These are phyloP conservation scores for Tephrocybe sp. DNA, from an alignment of 768 basidiomycete species.

Conservation along the genomic window DNA sequence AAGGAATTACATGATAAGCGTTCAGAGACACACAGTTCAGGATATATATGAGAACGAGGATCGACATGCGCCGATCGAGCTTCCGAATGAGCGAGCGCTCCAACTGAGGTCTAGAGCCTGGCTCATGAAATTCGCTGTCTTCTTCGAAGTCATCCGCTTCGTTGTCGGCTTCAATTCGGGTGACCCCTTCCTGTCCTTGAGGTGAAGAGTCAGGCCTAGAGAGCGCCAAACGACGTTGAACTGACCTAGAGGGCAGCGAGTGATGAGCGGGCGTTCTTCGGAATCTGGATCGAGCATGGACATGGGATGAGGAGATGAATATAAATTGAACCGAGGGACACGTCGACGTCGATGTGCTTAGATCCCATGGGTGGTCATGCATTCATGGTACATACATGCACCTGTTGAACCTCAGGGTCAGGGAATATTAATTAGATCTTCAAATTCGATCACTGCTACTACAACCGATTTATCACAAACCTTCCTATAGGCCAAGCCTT, in stretches of 20 bases:
- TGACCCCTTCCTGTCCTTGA: background rate
- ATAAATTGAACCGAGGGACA: too few relatives aligned
- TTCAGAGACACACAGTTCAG: conserved; percentile 42
- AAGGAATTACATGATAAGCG: background rate
- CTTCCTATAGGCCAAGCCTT: too few relatives aligned
- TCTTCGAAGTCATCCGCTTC: background rate
- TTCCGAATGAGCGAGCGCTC: conserved; percentile 57
- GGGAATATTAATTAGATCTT: too few relatives aligned
- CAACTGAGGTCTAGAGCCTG: conserved; percentile 42
- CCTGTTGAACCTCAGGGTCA: too few relatives aligned
- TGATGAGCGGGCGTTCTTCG: conserved; percentile 17
- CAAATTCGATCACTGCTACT: too few relatives aligned
- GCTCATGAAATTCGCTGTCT: conserved; percentile 43
- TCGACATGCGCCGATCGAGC: conserved; percentile 56
- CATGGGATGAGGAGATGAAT: conserved; percentile 1
- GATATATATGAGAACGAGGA: conserved; percentile 52
- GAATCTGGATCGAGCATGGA: background rate
- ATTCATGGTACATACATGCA: too few relatives aligned
- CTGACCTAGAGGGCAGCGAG: conserved; percentile 3
- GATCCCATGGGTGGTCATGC: too few relatives aligned
- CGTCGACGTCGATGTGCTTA: too few relatives aligned
- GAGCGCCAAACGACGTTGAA: background rate
- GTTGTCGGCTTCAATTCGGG: background rate
- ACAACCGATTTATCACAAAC: too few relatives aligned
- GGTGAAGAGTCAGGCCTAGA: background rate